Evolutionary conservation across 2,329 filamentous ascomycete species (phyloP).

Genomic region (Akanthomyces muscarius): DNA sequence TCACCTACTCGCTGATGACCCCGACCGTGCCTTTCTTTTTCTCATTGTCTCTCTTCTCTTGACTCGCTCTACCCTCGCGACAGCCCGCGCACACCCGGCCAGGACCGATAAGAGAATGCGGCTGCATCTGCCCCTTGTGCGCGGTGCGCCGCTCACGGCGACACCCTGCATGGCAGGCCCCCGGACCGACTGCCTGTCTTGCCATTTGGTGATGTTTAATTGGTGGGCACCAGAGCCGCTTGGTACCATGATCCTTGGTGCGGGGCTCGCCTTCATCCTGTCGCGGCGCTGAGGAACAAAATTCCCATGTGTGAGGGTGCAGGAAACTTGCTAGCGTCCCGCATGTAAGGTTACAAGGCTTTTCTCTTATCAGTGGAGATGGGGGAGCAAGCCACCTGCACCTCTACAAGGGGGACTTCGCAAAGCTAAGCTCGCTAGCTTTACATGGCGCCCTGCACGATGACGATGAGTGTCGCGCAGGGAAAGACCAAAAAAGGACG

Average conservation of each 20-base stretch:
- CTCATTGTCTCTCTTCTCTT: background rate
- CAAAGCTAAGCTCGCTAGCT: background rate
- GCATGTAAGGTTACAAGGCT: background rate
- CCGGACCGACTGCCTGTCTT: background rate
- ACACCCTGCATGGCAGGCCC: background rate
- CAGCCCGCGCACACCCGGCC: background rate
- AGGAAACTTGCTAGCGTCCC: background rate
- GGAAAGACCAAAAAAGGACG: background rate
- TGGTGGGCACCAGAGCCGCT: background rate
- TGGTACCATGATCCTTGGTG: background rate
- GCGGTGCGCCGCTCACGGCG: background rate
- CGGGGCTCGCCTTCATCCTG: background rate
- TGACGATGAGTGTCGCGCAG: conserved; percentile 4
- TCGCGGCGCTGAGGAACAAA: background rate
- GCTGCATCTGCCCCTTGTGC: background rate
- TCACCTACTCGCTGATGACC: background rate
- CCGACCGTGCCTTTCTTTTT: background rate
- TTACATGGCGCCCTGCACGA: background rate
- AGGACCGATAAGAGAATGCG: background rate
- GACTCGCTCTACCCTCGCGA: background rate
- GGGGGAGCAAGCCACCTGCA: background rate
- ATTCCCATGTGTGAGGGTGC: background rate
- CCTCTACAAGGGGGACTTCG: background rate
- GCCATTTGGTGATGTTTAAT: background rate
- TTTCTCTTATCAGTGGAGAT: conserved; percentile 13